Evolutionary conservation across 2,329 filamentous ascomycete species (phyloP), one percentile per base, ranked within the genome.

Genomic region (Cladosporium velox): DNA sequence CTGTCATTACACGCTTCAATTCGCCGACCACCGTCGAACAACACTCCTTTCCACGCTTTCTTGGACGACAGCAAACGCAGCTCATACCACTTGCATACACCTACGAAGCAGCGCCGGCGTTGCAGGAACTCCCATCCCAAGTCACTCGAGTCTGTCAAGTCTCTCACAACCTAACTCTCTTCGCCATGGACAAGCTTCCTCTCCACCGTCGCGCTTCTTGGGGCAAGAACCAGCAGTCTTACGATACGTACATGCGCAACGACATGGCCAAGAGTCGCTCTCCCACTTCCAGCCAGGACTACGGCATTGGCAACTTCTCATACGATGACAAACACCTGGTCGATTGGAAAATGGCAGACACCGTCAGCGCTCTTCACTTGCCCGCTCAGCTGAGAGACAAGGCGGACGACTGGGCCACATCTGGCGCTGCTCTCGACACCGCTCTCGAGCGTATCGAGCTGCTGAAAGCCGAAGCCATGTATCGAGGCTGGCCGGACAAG

Each of bases 341-440:
- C 7, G 67, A 72, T 11, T 83, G 79, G 78, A 72, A 73, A 57
- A 72, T 80, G 59, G 75, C 80, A 0, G 68, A 77, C 30, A 71
- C 82, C 30, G 75, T 77, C 73, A 59, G 47, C 10, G 44, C 35
- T 21, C 67, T 73, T 32, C 72, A 69, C 34, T 74, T 83, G 12
- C 79, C 81, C 4, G 44, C 66, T 1, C 67, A 74, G 18, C 71
- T 83, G 15, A 71, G 75, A 59, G 68, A 72, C 14, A 70, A 70
- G 38, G 66, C 81, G 34, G 72, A 75, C 4, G 73, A 77, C 35
- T 76, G 82, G 71, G 77, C 79, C 68, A 77, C 78, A 58, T 76
- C 80, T 60, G 81, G 79, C 51, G 82, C 82, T 21, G 81, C 81
- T 44, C 77, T 82, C 38, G 73, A 77, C 68, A 83, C 80, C 58